phyloP scores from a whole-genome alignment of 192 early-diverging fungal species.

The Globomyces pollinis-pini region DNA sequence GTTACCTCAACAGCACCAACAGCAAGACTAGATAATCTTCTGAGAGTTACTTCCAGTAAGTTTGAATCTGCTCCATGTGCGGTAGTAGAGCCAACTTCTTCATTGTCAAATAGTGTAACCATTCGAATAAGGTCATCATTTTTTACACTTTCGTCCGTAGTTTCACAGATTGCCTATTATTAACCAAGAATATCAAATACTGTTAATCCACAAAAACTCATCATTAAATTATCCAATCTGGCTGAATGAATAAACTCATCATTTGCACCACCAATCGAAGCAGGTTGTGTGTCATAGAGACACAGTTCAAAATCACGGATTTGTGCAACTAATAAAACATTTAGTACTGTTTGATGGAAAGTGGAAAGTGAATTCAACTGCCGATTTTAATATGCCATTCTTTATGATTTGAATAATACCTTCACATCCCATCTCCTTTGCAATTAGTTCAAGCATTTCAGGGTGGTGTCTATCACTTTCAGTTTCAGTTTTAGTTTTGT shows the following conservation, averaged over 20 bases:
- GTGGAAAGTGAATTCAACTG: too few relatives aligned
- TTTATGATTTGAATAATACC: too few relatives aligned
- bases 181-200: conserved; percentile 16
- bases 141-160: conserved; percentile 33
- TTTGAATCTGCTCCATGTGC: conserved; percentile 94
- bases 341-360: too few relatives aligned
- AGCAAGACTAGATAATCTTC: conserved; percentile 11
- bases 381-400: too few relatives aligned
- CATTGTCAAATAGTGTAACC: conserved; percentile 93
- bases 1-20: not conserved
- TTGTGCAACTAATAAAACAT: conserved; percentile 48
- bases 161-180: conserved; percentile 49
- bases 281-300: conserved; percentile 89
- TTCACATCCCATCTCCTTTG: conserved; percentile 68
- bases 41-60: conserved; percentile 47
- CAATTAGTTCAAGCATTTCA: conserved; percentile 66
- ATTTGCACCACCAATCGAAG: conserved; percentile 80
- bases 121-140: conserved; percentile 73
- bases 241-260: conserved; percentile 92
- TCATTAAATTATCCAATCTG: conserved; percentile 93
- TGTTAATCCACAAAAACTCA: conserved; percentile 82
- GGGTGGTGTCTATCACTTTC: conserved; percentile 68
- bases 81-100: conserved; percentile 88
- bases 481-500: conserved; percentile 6
- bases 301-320: conserved; percentile 97